Conservation (phyloP, 176 grass and related monocot genomes). For the Luzula sylvatica region DNA sequence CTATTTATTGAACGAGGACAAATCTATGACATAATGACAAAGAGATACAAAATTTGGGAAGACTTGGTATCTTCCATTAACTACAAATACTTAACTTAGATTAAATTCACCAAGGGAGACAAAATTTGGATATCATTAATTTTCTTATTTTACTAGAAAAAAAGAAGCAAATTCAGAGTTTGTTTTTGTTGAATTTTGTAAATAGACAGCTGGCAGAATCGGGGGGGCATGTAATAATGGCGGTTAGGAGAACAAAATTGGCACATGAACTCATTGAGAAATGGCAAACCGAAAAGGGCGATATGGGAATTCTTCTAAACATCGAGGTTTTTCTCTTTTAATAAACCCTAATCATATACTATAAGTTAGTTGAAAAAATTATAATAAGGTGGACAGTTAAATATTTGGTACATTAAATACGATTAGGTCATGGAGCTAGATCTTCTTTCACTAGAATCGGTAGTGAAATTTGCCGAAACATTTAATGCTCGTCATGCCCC, state of each 20-base stretch:
- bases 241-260: constrained; percentile 68
- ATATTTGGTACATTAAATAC: too few relatives aligned
- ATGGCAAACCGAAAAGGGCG: constrained; percentile 82
- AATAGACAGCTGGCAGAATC: constrained; percentile 73
- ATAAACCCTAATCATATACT: too few relatives aligned
- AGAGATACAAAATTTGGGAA: background rate
- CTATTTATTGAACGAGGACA: too few relatives aligned
- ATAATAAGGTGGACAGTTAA: constrained; percentile 7
- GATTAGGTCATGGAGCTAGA: constrained; percentile 97
- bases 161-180: too few relatives aligned
- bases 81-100: too few relatives aligned
- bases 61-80: too few relatives aligned
- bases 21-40: background rate
- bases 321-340: constrained; percentile 91
- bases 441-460: constrained; percentile 71
- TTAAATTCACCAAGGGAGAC: too few relatives aligned
- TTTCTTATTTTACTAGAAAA: background rate
- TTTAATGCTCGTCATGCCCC: constrained; percentile 87
- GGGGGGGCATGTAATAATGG: constrained; percentile 93
- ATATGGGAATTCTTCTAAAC: constrained; percentile 53
- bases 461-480: constrained; percentile 78
- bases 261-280: constrained; percentile 88
- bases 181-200: background rate
- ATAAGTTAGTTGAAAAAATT: too few relatives aligned
- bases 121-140: background rate